A percentile compares a stretch with the other conserved stretches of the same genome.
These are phyloP conservation scores for Coniochaeta sp. DNA, from an alignment of 2,329 filamentous ascomycete genomes.

Conservation along the genomic window DNA sequence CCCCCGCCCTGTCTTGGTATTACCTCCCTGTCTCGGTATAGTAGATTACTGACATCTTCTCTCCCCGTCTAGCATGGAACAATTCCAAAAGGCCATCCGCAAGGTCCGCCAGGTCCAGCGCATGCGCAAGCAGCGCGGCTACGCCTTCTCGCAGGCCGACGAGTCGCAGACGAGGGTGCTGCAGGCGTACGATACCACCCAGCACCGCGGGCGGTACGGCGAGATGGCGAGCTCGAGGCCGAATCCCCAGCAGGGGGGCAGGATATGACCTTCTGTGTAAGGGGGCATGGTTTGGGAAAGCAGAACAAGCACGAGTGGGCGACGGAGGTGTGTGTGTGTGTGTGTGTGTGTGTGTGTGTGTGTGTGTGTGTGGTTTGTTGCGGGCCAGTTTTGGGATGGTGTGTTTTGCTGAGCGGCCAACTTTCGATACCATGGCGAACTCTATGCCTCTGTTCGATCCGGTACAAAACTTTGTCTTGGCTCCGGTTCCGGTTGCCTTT, in stretches of 20 bases:
- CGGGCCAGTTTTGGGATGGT: no score
- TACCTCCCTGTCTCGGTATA: no score
- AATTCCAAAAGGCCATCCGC: constrained; percentile 98
- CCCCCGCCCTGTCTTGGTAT: constrained; percentile 8
- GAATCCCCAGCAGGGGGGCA: constrained; percentile 3
- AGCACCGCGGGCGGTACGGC: constrained; percentile 83
- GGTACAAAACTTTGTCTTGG: no score
- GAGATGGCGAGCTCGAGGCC: constrained; percentile 63
- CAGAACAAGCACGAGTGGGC: not conserved
- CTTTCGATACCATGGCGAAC: no score
- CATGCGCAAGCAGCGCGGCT: constrained; percentile 98
- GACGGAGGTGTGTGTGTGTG: no score
- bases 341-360: no score
- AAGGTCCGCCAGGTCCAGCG: constrained; percentile 97
- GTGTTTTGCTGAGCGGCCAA: no score
- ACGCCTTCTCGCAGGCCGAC: constrained; percentile 96
- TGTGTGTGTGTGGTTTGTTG: no score
- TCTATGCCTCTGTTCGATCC: no score
- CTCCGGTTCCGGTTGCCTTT: not conserved
- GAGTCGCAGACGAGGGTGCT: constrained; percentile 92
- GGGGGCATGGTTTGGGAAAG: not conserved
- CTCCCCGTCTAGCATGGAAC: constrained; percentile 73
- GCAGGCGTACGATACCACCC: constrained; percentile 96
- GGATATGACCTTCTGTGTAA: not conserved
- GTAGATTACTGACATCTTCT: constrained; percentile 3